These are phyloP conservation scores for Ganoderma sp. DNA, from an alignment of 1,284 basidiomycete species.

Conservation along the genomic window DNA sequence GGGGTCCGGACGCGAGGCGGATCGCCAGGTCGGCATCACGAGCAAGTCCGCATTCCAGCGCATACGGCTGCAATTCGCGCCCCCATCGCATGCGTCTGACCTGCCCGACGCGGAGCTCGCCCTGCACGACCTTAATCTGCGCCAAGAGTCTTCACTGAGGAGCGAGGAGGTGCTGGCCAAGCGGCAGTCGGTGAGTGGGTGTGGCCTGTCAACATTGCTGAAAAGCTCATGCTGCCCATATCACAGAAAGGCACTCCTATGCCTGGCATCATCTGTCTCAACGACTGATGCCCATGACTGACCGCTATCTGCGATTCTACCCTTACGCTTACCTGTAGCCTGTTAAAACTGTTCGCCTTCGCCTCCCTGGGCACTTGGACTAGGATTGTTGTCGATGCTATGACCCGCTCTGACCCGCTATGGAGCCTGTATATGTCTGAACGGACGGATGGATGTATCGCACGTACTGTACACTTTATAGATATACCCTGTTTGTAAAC, in stretches of 20 bases:
- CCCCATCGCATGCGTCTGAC: slow-evolving; percentile 1
- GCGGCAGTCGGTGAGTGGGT: not conserved
- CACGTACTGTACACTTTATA: not conserved
- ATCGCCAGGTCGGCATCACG: slow-evolving; percentile 1
- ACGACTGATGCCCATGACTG: slow-evolving; percentile 4
- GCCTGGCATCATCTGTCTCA: not conserved
- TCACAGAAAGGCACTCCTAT: not conserved
- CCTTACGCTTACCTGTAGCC: not conserved
- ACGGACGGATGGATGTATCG: not conserved
- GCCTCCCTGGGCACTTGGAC: not conserved
- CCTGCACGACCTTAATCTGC: not conserved
- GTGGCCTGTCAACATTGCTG: not conserved
- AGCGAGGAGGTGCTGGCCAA: not conserved
- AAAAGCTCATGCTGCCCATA: not conserved
- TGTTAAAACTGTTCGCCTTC: not conserved
- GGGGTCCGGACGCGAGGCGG: not conserved
- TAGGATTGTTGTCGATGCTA: not conserved
- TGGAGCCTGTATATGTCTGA: not conserved
- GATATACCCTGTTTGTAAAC: slow-evolving; percentile 2
- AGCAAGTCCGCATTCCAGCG: slow-evolving; percentile 10
- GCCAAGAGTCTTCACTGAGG: not conserved
- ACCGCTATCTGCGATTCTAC: not conserved
- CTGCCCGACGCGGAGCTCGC: slow-evolving; percentile 1
- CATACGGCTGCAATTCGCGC: slow-evolving; percentile 1
- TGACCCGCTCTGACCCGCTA: not conserved